A percentile compares a stretch with the other conserved stretches of the same genome.
Evolutionary conservation across 768 basidiomycete genomes (phyloP).

Genomic region (Xerocomellus dryophilus): DNA sequence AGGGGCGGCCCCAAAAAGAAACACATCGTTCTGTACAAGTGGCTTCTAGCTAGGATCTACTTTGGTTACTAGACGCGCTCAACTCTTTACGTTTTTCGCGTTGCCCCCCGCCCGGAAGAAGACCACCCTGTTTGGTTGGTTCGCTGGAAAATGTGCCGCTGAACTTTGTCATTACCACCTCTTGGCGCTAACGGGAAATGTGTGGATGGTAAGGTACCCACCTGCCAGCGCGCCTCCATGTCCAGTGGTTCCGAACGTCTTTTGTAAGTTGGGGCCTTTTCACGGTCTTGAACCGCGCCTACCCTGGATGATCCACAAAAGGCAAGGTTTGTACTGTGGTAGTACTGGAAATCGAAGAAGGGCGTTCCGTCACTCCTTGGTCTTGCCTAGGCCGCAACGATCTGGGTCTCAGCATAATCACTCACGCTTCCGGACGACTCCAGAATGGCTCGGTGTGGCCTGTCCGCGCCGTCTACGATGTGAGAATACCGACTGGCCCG

Average conservation of each 20-base stretch:
- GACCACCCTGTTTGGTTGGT: not conserved
- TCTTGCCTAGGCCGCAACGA: not conserved
- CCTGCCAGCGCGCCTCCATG: no score
- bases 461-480: not conserved
- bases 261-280: not conserved
- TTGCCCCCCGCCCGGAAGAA: not conserved
- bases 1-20: not conserved
- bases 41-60: not conserved
- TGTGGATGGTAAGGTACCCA: not conserved
- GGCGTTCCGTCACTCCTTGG: not conserved
- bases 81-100: not conserved
- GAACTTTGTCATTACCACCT: not conserved
- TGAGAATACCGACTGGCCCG: slow-evolving; percentile 9
- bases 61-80: not conserved
- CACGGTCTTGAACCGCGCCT: not conserved
- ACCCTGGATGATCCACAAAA: not conserved
- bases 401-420: not conserved
- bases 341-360: not conserved
- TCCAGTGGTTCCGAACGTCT: not conserved
- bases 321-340: not conserved
- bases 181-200: no score
- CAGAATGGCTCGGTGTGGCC: not conserved
- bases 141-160: not conserved
- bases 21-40: not conserved
- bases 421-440: not conserved